Conservation (phyloP, 1,284 basidiomycete species). For the Sanghuangporus sanghuang region DNA sequence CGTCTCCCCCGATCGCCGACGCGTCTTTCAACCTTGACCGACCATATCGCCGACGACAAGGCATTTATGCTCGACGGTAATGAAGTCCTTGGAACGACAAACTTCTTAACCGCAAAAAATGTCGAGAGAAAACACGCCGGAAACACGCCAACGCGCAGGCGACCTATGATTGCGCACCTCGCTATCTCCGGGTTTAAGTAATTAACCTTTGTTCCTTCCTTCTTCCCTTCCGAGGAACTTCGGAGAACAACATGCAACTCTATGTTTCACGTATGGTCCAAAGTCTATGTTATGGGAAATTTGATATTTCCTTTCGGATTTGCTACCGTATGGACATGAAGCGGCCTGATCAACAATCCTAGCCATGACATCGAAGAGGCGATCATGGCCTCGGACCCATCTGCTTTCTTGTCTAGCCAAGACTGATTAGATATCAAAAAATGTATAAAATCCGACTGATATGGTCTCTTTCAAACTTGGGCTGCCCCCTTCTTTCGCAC, state of each 20-base stretch:
- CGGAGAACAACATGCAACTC: neutral
- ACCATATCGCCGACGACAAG: neutral
- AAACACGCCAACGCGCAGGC: no score
- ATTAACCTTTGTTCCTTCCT: no score
- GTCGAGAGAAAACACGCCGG: no score
- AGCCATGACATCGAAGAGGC: neutral
- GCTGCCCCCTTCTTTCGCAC: neutral
- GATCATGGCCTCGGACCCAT: neutral
- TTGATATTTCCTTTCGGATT: neutral
- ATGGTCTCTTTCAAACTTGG: neutral
- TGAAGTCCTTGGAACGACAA: no score
- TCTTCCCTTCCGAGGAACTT: neutral
- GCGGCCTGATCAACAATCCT: neutral
- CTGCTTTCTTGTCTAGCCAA: neutral
- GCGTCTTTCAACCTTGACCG: neutral
- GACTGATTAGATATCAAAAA: neutral
- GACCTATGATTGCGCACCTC: no score
- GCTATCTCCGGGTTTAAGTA: no score
- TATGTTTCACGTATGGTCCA: neutral
- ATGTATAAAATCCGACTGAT: neutral
- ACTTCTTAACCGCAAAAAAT: no score
- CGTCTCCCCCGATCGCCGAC: neutral
- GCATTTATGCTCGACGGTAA: neutral
- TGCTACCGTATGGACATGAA: neutral
- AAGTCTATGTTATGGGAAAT: neutral